Evolutionary conservation across 1,284 basidiomycete species (phyloP), one percentile per base, ranked within the genome.

Genomic region (Wolfiporia cocos): DNA sequence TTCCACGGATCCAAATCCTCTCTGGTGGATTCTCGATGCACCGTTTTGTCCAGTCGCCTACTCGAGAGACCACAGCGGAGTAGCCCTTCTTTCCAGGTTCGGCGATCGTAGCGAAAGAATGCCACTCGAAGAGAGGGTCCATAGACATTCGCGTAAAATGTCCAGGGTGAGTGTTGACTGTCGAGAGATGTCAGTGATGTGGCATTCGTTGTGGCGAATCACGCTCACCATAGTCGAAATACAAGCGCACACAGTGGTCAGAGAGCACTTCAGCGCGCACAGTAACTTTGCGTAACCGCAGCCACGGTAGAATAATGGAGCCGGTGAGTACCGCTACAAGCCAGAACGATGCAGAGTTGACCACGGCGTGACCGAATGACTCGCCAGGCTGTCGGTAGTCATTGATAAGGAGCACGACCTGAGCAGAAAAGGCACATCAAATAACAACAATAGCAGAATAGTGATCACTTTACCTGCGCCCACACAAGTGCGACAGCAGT

Each of bases 1-100:
- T 62, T 9, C 74, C 74, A 32, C 74, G 67, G 17, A 76, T 69
- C 74, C 74, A 78, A 10, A 80, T 56, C 40, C 69, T 48, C n/a
- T 62, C 69, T 1, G 76, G 74, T 2, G 76, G 74, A 29, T 73
- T 63, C 4, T 52, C 59, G 47, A 80, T 78, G 36, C 67, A 59
- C 39, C 70, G 64, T 19, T 63, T 62, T 1, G 74, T 78, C 76
- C 76, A 80, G 56, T 78, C 76, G 9, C 76, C 76, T n/a, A 76
- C 76, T 37, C 64, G 66, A 15, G 73, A 76, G 9, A 80, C 69
- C 39, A 79, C 69, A 15, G 77, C 61, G 5, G 74, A 78, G 51
- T 70, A 78, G 0, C 76, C 76, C 31, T 63, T 64, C 50, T 67
- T 65, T 14, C 70, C 71, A 6, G 73, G 73, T 32, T 68, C 67